Evolutionary conservation across 139 green algal species (phyloP).

Genomic region (Eudorina sp.): DNA sequence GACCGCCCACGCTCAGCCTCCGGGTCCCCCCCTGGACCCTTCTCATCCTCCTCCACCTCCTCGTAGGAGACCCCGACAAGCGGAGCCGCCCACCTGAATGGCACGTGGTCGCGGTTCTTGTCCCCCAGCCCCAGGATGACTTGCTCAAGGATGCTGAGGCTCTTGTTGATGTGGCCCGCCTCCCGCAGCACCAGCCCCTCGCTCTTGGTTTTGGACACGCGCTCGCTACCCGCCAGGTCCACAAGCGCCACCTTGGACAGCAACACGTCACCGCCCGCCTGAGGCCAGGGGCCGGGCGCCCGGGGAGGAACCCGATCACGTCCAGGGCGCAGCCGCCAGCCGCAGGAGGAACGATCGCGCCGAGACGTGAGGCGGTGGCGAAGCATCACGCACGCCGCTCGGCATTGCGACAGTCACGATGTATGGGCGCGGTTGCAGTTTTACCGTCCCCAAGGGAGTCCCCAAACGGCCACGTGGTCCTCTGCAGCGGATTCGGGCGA

Average conservation of each 20-base stretch:
- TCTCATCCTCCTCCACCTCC: too few relatives aligned
- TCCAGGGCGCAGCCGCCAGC: neutral
- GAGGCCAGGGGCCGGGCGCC: neutral
- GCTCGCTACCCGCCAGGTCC: conserved; percentile 82
- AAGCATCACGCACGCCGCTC: too few relatives aligned
- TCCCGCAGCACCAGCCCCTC: conserved; percentile 75
- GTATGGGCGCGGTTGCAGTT: too few relatives aligned
- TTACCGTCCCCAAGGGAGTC: too few relatives aligned
- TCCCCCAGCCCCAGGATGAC: conserved; percentile 71
- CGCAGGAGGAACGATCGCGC: too few relatives aligned
- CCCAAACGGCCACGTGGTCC: too few relatives aligned
- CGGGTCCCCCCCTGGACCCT: too few relatives aligned
- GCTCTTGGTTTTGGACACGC: conserved; percentile 78
- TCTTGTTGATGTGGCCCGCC: conserved; percentile 84
- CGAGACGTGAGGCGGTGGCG: too few relatives aligned
- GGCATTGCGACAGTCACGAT: too few relatives aligned
- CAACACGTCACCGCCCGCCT: conserved; percentile 44
- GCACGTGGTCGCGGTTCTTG: conserved; percentile 70
- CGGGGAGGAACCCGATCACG: neutral
- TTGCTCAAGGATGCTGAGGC: conserved; percentile 82
- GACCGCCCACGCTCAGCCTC: too few relatives aligned
- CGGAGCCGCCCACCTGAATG: conserved; percentile 71
- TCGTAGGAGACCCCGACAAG: too few relatives aligned
- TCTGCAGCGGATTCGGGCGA: too few relatives aligned
- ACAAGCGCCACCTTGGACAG: conserved; percentile 77